phyloP scores from a whole-genome alignment of 345 rosid species.

The Noccaea caerulescens region DNA sequence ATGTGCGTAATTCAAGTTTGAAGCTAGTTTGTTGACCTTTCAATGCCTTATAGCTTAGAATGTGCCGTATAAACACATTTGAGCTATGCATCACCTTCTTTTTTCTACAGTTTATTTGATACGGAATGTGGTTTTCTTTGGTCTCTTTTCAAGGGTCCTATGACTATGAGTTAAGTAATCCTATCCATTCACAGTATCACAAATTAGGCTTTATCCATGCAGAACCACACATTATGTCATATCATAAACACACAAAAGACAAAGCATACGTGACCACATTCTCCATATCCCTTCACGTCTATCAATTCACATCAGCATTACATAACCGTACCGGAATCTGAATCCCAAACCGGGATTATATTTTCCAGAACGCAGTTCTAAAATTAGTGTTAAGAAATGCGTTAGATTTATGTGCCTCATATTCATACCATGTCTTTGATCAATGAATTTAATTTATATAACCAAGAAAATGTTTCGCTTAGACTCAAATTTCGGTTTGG shows the following conservation, averaged over 20 bases:
- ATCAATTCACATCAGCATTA: conserved; percentile 24
- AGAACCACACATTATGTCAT: conserved; percentile 35
- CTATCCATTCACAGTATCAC: conserved; percentile 39
- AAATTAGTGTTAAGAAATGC: background rate
- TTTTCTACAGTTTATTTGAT: too few relatives aligned
- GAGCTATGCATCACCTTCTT: too few relatives aligned
- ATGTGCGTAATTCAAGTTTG: too few relatives aligned
- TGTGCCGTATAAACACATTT: too few relatives aligned
- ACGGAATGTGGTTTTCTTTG: too few relatives aligned
- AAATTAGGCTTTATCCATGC: conserved; percentile 13
- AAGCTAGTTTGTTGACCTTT: too few relatives aligned
- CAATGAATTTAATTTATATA: background rate
- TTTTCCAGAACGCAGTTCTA: background rate
- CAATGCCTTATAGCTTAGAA: too few relatives aligned
- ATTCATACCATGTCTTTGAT: background rate
- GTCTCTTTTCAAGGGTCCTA: conserved; percentile 9
- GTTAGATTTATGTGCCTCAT: background rate
- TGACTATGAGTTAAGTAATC: background rate
- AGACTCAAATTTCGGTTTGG: background rate
- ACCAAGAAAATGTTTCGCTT: background rate
- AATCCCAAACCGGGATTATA: conserved; percentile 6
- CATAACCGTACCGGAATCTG: conserved; percentile 25
- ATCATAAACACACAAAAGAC: conserved; percentile 27
- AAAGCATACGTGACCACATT: conserved; percentile 40
- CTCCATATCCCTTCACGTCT: conserved; percentile 12